A percentile compares a stretch with the other conserved stretches of the same genome.
Conservation (phyloP, 2,329 filamentous ascomycete species). For the Trichoderma oligosporum region DNA sequence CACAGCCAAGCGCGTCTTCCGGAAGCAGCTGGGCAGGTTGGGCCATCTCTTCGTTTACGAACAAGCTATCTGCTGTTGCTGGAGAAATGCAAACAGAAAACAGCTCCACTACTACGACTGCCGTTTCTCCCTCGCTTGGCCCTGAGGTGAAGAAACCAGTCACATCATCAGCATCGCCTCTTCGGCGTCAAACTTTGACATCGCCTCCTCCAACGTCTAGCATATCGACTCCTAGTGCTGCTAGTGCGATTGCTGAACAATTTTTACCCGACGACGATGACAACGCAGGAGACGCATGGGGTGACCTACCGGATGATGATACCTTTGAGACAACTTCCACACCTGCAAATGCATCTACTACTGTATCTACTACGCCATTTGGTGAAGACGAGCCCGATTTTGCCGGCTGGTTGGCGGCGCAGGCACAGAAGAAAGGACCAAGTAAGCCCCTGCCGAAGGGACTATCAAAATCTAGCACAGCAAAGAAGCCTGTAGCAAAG, state of each 20-base stretch:
- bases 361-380: slow-evolving; percentile 50
- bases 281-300: slow-evolving; percentile 74
- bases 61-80: slow-evolving; percentile 78
- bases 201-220: slow-evolving; percentile 49
- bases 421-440: slow-evolving; percentile 66
- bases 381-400: slow-evolving; percentile 94
- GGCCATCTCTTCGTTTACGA: slow-evolving; percentile 98
- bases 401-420: slow-evolving; percentile 87
- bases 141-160: slow-evolving; percentile 36
- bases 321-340: slow-evolving; percentile 36
- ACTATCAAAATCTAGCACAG: slow-evolving; percentile 56
- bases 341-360: slow-evolving; percentile 32
- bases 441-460: slow-evolving; percentile 77
- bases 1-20: slow-evolving; percentile 58
- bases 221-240: slow-evolving; percentile 43
- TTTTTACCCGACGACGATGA: slow-evolving; percentile 56
- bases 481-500: slow-evolving; percentile 42
- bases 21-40: slow-evolving; percentile 73
- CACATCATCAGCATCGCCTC: slow-evolving; percentile 52
- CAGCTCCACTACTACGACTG: slow-evolving; percentile 39
- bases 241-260: slow-evolving; percentile 43
- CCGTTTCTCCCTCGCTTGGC: slow-evolving; percentile 40
- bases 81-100: slow-evolving; percentile 74
- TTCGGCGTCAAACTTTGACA: slow-evolving; percentile 58
- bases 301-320: slow-evolving; percentile 46